A percentile compares a stretch with the other conserved stretches of the same genome.
Evolutionary conservation across 306 rosid genomes (phyloP).

Genomic region (Comarum palustre): DNA sequence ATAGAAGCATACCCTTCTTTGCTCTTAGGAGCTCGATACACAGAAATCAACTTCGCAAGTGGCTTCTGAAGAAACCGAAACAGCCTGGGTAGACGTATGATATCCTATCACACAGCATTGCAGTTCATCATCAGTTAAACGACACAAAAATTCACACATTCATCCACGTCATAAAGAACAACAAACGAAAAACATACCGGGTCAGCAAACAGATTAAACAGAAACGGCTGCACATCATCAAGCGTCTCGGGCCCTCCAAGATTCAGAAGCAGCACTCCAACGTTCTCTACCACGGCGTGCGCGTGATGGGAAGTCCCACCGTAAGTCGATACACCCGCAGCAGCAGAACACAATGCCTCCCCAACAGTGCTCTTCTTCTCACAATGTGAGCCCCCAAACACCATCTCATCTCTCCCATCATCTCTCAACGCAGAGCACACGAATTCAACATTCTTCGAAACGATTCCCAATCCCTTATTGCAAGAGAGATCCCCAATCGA

Average conservation of each 20-base stretch:
- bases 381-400: slow-evolving; percentile 24
- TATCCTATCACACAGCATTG: slow-evolving; percentile 54
- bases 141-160: neutral
- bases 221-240: slow-evolving; percentile 90
- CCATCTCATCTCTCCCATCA: slow-evolving; percentile 23
- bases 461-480: slow-evolving; percentile 12
- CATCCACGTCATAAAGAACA: neutral
- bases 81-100: slow-evolving; percentile 89
- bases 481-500: slow-evolving; percentile 27
- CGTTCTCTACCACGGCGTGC: slow-evolving; percentile 55
- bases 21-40: slow-evolving; percentile 89
- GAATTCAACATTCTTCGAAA: slow-evolving; percentile 38
- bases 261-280: slow-evolving; percentile 93
- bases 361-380: slow-evolving; percentile 38
- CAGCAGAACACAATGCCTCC: slow-evolving; percentile 36
- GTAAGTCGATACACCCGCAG: slow-evolving; percentile 41
- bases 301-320: slow-evolving; percentile 48
- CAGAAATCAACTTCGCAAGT: slow-evolving; percentile 78
- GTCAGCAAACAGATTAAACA: slow-evolving; percentile 92
- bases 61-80: slow-evolving; percentile 86
- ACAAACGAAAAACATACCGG: slow-evolving; percentile 52
- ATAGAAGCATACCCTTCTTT: slow-evolving; percentile 98
- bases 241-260: slow-evolving; percentile 97
- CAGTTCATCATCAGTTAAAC: slow-evolving; percentile 26
- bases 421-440: slow-evolving; percentile 28